Conservation (phyloP, 257 asterid genomes). For the Solanum bulbocastanum region DNA sequence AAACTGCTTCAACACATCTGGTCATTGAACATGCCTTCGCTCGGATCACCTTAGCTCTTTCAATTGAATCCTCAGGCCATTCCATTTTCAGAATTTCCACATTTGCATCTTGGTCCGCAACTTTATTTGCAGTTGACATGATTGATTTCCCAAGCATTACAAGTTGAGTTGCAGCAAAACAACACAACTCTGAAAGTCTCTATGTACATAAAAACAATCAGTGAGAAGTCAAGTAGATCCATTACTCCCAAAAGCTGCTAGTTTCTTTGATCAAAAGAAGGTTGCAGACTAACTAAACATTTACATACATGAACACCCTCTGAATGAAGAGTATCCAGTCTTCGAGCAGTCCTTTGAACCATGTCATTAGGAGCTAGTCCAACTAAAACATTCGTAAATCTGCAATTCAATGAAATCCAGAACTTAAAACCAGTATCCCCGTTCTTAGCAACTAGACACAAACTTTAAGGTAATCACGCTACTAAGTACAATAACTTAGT, state of each 20-base stretch:
- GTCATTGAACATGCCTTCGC: constrained; percentile 47
- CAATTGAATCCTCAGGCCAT: constrained; percentile 89
- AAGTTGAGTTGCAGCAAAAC: constrained; percentile 76
- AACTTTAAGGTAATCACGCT: not conserved
- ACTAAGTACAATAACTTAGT: not conserved
- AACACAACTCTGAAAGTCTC: constrained; percentile 98
- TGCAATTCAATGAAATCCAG: constrained; percentile 17
- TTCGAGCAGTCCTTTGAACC: constrained; percentile 64
- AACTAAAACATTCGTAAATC: constrained; percentile 77
- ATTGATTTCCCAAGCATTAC: constrained; percentile 78
- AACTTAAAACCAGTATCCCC: not conserved
- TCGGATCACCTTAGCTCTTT: constrained; percentile 76
- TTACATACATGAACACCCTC: constrained; percentile 95
- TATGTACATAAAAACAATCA: constrained; percentile 19
- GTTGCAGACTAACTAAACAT: not conserved
- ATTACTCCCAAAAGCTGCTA: not conserved
- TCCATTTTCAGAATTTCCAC: constrained; percentile 52
- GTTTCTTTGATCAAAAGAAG: not conserved
- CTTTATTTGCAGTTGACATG: constrained; percentile 49
- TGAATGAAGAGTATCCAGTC: constrained; percentile 92
- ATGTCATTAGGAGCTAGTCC: constrained; percentile 75
- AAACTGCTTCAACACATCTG: constrained; percentile 61
- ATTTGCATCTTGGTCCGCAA: constrained; percentile 37
- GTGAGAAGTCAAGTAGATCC: constrained; percentile 1
- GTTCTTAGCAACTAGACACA: not conserved